Evolutionary conservation across 1,284 basidiomycete species (phyloP), one percentile per base, ranked within the genome.

Genomic region (Takashimella tepidaria): DNA sequence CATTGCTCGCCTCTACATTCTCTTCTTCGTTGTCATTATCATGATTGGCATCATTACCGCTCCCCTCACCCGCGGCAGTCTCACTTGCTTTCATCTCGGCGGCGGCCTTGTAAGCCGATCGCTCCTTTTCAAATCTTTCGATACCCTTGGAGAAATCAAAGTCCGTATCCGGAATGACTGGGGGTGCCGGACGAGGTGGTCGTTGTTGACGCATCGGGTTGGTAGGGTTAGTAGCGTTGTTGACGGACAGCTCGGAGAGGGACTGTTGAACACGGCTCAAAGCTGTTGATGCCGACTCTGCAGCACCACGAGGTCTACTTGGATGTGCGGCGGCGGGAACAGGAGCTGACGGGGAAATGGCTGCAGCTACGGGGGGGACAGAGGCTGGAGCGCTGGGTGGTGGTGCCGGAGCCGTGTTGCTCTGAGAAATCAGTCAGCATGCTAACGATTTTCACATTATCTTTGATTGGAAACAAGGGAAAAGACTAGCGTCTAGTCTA

Each of bases 121-220:
- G 55, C 50, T 71, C 66, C 51, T 67, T 64, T 54, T 72, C 62
- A 50, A 74, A 67, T 27, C 54, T 53, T 45, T 67, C 63, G 41
- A 55, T 73, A 8, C 63, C 68, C 45, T 67, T 67, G 10, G 58
- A 53, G 45, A 74, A 74, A 51, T 74, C 72, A 47, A 74, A 74
- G 48, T 70, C 69, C 20, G 70, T 62, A 50, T 72, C 67, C 3
- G 72, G 72, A 0, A 73, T 70, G 20, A 64, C 62, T 10, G 65
- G 64, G 0, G 68, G 57, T 26, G 58, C 61, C 27, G 59, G 47
- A 11, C 53, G 54, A 11, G 63, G 53, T 25, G 57, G 54, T 48
- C 24, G 41, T 20, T 58, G 59, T n/a, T 47, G 58, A 31, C 53
- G 55, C 16, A 13, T 27, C 24, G 40, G 50, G 26, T 43, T 19